These are phyloP conservation scores for Annulohypoxylon maeteangense DNA, from an alignment of 495 filamentous ascomycete species.

Conservation along the genomic window DNA sequence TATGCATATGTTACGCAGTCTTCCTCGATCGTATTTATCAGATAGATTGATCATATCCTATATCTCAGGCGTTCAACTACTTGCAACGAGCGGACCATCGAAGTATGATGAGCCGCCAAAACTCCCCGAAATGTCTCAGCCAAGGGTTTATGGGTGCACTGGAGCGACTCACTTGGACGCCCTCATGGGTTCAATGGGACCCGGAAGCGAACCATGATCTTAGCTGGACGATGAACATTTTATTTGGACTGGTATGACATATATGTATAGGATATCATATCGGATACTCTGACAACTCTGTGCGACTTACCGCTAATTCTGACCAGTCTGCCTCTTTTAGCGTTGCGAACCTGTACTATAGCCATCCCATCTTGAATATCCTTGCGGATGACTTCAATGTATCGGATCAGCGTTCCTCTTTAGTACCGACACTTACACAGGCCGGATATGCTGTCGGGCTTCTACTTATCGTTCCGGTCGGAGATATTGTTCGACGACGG, in stretches of 20 bases:
- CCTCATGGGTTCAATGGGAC: constrained; percentile 67
- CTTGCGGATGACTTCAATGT: constrained; percentile 71
- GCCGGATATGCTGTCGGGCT: constrained; percentile 82
- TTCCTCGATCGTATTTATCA: neutral
- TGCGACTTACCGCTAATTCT: constrained; percentile 40
- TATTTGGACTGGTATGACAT: constrained; percentile 63
- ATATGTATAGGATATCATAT: constrained; percentile 23
- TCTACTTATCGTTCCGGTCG: constrained; percentile 80
- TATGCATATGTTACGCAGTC: constrained; percentile 12
- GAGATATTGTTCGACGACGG: constrained; percentile 76
- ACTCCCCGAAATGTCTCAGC: neutral
- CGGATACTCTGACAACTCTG: constrained; percentile 23
- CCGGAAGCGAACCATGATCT: constrained; percentile 66
- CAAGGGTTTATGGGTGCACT: neutral
- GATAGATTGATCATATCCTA: neutral
- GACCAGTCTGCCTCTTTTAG: constrained; percentile 54
- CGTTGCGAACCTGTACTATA: constrained; percentile 80
- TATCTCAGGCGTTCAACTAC: neutral
- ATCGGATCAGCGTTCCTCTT: constrained; percentile 63
- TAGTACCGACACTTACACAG: constrained; percentile 80
- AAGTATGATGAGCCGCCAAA: constrained; percentile 17
- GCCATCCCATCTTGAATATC: constrained; percentile 73
- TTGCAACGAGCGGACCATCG: neutral
- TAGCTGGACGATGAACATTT: constrained; percentile 66
- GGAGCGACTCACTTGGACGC: constrained; percentile 56